Conservation (phyloP, 495 filamentous ascomycete genomes). For the Trichoderma erinaceum region DNA sequence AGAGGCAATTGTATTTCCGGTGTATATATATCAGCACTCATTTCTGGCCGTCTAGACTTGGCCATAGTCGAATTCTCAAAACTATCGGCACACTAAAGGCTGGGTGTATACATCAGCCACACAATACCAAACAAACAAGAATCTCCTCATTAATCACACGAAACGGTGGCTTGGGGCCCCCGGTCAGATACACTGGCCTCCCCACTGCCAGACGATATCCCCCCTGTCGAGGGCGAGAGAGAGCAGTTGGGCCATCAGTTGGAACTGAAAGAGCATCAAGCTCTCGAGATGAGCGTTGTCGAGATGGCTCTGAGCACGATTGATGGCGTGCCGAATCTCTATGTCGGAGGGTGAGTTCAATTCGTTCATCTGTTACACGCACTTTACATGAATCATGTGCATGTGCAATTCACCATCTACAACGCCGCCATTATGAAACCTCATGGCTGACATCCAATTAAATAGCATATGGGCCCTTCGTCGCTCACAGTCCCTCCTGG, state of each 20-base stretch:
- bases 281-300: constrained; percentile 10
- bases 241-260: constrained; percentile 13
- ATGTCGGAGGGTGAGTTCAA: constrained; percentile 70
- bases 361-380: constrained; percentile 14
- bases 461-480: constrained; percentile 69
- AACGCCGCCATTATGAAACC: not conserved
- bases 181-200: not conserved
- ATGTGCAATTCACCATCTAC: not conserved
- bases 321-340: constrained; percentile 67
- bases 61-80: no score
- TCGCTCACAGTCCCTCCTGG: constrained; percentile 56
- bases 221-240: constrained; percentile 6
- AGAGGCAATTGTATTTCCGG: no score
- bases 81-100: no score
- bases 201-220: not conserved
- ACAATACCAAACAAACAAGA: no score
- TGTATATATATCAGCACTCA: no score
- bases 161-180: not conserved
- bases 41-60: no score
- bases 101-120: no score
- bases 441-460: constrained; percentile 11
- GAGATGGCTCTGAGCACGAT: constrained; percentile 41
- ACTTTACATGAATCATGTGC: constrained; percentile 13
- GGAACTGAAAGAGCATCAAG: not conserved
- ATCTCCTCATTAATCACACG: no score